Conservation (phyloP, 2,329 filamentous ascomycete genomes). For the Aureobasidium uvarum region DNA sequence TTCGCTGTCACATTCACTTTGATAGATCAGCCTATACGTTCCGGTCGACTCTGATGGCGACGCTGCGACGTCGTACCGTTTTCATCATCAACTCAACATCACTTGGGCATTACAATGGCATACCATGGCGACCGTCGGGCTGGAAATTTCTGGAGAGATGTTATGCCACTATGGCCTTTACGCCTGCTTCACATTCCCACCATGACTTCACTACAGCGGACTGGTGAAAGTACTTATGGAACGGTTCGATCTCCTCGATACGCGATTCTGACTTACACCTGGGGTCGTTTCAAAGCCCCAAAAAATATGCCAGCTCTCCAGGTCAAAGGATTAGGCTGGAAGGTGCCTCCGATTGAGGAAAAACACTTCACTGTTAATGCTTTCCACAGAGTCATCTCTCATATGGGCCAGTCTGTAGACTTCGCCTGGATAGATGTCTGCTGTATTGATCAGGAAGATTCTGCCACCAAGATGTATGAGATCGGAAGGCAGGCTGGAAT, state of each 20-base stretch:
- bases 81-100: too few relatives aligned
- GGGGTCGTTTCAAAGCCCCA: neutral
- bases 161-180: neutral
- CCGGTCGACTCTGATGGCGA: neutral
- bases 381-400: neutral
- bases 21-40: neutral
- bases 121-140: neutral
- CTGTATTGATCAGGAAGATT: neutral
- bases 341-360: neutral
- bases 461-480: neutral
- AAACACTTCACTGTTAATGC: neutral
- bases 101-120: neutral
- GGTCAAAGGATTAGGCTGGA: neutral
- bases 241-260: neutral
- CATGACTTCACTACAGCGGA: neutral
- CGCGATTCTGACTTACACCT: constrained; percentile 1
- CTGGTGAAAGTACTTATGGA: neutral
- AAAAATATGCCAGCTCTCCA: neutral
- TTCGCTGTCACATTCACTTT: neutral
- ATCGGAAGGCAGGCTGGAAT: constrained; percentile 2
- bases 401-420: neutral
- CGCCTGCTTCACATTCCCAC: constrained; percentile 5
- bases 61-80: too few relatives aligned
- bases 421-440: constrained; percentile 4
- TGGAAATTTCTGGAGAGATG: neutral